Conservation (phyloP, 352 stramenopile genomes). For the Globisporangium viniferum region DNA sequence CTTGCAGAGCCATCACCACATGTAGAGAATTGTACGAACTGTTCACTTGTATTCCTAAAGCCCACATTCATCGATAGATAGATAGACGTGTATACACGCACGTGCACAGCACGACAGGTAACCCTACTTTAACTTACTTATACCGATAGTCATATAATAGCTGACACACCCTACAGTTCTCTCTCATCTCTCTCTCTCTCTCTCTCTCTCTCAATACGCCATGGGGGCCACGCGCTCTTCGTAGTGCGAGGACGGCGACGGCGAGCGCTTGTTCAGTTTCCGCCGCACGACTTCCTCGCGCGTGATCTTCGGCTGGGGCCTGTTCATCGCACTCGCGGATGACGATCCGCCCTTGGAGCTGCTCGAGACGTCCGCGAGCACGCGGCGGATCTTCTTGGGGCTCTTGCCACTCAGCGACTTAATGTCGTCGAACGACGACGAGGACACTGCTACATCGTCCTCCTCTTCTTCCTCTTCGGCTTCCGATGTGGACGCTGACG, state of each 20-base stretch:
- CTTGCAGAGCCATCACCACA: too few species aligned
- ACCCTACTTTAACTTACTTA: background rate
- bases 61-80: background rate
- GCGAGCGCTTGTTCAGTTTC: background rate
- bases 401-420: slow-evolving; percentile 5
- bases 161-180: background rate
- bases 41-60: too few species aligned
- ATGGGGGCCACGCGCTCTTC: slow-evolving; percentile 4
- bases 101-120: too few species aligned
- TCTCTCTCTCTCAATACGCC: slow-evolving; percentile 1
- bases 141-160: background rate
- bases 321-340: background rate
- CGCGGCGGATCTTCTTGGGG: slow-evolving; percentile 13
- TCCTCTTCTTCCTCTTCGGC: slow-evolving; percentile 3
- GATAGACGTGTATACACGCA: background rate
- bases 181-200: background rate
- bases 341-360: background rate
- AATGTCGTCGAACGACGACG: slow-evolving; percentile 7
- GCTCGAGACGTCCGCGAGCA: slow-evolving; percentile 1
- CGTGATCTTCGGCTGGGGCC: background rate
- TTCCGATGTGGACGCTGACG: background rate
- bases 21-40: too few species aligned
- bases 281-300: background rate
- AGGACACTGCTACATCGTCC: background rate
- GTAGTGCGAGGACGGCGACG: slow-evolving; percentile 1